Evolutionary conservation across 441 rosid species (phyloP), one percentile per base, ranked within the genome.

Genomic region (Breynia disticha): DNA sequence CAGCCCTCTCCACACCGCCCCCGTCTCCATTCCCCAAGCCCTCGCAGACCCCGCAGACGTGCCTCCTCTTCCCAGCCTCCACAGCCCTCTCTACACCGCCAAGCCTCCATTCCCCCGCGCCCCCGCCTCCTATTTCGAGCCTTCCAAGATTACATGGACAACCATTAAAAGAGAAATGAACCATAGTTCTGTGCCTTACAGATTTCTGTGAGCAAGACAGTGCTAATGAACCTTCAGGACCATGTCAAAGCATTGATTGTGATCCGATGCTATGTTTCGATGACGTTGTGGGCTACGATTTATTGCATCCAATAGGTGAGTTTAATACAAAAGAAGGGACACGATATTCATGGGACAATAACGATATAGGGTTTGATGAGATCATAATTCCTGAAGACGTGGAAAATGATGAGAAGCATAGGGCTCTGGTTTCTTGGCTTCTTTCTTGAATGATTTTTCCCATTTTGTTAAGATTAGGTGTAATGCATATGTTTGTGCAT

Each of bases 341-440:
- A 38, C 57, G 48, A 3, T 65, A 66, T 78, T 66, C 70, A 18
- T 70, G 81, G 75, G 78, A 79, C n/a, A 50, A 37, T 19, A n/a
- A n/a, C n/a, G 32, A 9, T 0, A 32, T n/a, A 15, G n/a, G n/a
- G 32, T 15, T 5, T 7, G 38, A 5, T 4, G 51, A 39, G 46
- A 11, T 48, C 60, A 46, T 7, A 48, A 18, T 18, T 11, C 21
- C 3, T 21, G 73, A 62, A 48, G 68, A 70, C 37, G 16, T 51
- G 17, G 65, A 71, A 46, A 70, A 69, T 44, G 24, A 16, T 19
- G 70, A 69, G 42, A 66, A 70, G 55, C 69, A 79, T 66, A 72
- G 76, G 44, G 85, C 71, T 6, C 60, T 78, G 63, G 73, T 76
- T 56, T 71, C 78, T 38, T 74, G 84, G 95, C 82, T 83, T 65